phyloP scores from a whole-genome alignment of 495 filamentous ascomycete species.

The Neurospora hispaniola region DNA sequence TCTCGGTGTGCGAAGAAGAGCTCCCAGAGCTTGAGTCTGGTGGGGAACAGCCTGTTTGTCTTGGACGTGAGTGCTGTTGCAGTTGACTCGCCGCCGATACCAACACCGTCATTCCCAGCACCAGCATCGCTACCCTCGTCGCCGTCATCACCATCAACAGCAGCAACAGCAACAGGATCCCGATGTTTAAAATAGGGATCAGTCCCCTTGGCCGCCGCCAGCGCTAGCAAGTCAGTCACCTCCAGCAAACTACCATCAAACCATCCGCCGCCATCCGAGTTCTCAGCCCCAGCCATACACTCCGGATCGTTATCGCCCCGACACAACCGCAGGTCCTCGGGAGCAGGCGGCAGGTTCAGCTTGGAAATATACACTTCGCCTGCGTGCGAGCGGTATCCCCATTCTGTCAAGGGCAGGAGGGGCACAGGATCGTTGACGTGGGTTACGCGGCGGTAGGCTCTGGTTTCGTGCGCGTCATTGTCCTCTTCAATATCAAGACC shows the following conservation, averaged over 20 bases:
- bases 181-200: not conserved
- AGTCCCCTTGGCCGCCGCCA: conserved; percentile 10
- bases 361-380: conserved; percentile 82
- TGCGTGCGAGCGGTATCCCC: conserved; percentile 77
- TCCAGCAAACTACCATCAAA: not conserved
- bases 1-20: conserved; percentile 91
- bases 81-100: not conserved
- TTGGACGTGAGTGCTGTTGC: not conserved
- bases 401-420: conserved; percentile 70
- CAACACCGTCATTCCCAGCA: not conserved
- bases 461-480: conserved; percentile 7
- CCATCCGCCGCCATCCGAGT: conserved; percentile 15
- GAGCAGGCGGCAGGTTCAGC: conserved; percentile 49
- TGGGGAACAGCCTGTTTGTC: conserved; percentile 36
- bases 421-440: conserved; percentile 84
- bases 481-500: conserved; percentile 24
- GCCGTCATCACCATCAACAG: not conserved
- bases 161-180: not conserved
- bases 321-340: conserved; percentile 61
- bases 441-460: conserved; percentile 68
- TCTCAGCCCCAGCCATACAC: conserved; percentile 55
- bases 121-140: not conserved
- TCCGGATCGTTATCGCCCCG: conserved; percentile 54
- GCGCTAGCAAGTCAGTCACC: conserved; percentile 1
- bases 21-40: conserved; percentile 69